Conservation (phyloP, 2,329 filamentous ascomycete genomes). For the Cadophora luteo-olivacea region DNA sequence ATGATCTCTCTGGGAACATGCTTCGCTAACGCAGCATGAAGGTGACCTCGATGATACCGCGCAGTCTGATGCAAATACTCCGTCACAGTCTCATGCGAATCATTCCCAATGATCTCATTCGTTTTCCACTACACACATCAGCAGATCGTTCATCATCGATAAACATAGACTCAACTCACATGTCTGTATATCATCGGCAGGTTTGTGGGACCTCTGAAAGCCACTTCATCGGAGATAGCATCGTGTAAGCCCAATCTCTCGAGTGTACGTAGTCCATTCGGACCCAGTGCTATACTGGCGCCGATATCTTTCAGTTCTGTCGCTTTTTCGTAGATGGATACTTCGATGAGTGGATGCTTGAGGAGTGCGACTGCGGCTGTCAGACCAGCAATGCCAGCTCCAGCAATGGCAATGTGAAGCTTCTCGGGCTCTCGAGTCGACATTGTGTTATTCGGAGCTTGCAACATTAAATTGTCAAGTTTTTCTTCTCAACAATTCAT, state of each 20-base stretch:
- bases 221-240: constrained; percentile 44
- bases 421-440: neutral
- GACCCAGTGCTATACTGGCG: constrained; percentile 48
- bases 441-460: neutral
- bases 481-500: no score
- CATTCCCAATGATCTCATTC: constrained; percentile 46
- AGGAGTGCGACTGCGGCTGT: constrained; percentile 46
- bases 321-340: constrained; percentile 47
- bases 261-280: constrained; percentile 48
- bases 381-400: constrained; percentile 49
- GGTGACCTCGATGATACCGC: constrained; percentile 46
- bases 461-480: no score
- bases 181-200: constrained; percentile 46
- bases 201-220: constrained; percentile 42
- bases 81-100: constrained; percentile 42
- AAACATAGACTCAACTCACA: constrained; percentile 1
- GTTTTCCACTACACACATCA: constrained; percentile 42
- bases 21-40: constrained; percentile 45
- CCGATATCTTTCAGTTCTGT: constrained; percentile 47
- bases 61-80: constrained; percentile 45
- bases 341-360: constrained; percentile 41
- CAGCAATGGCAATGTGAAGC: constrained; percentile 43
- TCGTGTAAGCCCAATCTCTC: constrained; percentile 46
- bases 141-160: neutral
- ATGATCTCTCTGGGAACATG: constrained; percentile 43